phyloP scores from a whole-genome alignment of 164 flowering plant genomes.

The Vitis amurensis region DNA sequence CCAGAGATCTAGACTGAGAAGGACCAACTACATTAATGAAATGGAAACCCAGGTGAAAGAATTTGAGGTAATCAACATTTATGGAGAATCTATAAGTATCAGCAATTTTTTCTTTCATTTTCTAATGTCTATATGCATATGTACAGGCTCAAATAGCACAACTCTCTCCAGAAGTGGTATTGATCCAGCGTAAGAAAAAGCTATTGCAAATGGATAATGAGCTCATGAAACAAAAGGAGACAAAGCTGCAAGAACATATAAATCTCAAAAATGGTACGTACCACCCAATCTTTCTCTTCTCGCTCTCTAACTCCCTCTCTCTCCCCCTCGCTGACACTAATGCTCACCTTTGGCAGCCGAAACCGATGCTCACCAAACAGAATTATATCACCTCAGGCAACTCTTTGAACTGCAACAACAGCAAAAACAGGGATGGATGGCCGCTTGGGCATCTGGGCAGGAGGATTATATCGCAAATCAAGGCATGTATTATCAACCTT shows the following conservation, averaged over 20 bases:
- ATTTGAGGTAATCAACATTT: conserved; percentile 16
- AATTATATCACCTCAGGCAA: conserved; percentile 18
- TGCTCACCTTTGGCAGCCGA: conserved; percentile 13
- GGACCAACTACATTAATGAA: conserved; percentile 9
- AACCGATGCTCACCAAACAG: conserved; percentile 14
- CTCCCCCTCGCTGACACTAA: background rate
- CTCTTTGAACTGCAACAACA: conserved; percentile 3
- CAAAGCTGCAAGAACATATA: background rate
- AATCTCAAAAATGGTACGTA: conserved; percentile 24
- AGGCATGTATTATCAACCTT: background rate
- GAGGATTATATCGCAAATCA: background rate
- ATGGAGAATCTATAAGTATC: too few relatives aligned
- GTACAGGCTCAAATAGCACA: conserved; percentile 15
- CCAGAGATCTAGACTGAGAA: conserved; percentile 21
- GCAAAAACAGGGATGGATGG: background rate
- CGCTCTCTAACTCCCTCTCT: background rate
- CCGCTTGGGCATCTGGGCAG: background rate
- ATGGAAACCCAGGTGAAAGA: conserved; percentile 16
- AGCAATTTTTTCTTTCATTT: background rate
- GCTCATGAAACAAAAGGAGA: conserved; percentile 15
- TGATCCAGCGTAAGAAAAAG: background rate
- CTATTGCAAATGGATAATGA: conserved; percentile 15
- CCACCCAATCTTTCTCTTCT: background rate
- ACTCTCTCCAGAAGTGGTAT: conserved; percentile 22
- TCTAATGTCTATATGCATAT: too few relatives aligned